Base-by-base conservation (phyloP, 352 stramenopile species). In the Phytophthora sp. region DNA sequence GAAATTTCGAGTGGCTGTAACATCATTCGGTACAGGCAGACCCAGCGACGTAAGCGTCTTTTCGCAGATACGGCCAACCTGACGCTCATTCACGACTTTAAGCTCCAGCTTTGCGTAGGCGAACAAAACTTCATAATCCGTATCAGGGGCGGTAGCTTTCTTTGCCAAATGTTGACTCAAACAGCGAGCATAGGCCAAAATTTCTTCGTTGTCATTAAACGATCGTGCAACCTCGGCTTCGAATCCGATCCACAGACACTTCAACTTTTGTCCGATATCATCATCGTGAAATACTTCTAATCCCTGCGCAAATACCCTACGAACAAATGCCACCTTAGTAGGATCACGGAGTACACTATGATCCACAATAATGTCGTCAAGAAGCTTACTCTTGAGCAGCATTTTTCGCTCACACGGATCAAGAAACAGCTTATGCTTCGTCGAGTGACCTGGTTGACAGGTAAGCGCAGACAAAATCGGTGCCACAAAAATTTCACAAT, bases 41-140 rank as follows among this genome's bases (percentile, higher is more conserved):
- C 41, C 42, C 3, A 86, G 50, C 20, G 73, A 78, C 23, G 38
- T 46, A 4, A 91, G 26, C 15, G 73, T 87, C 41, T 77, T 92
- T 18, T 84, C 77, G 23, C 79, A 91, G 12, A 89, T 79, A 10
- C 82, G 80, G 27, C 56, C 54, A 15, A 81, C 62, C 45, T 88
- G 76, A 7, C 71, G 74, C 1, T 60, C 34, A 32, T 89, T 86
- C 13, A 71, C 62, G 13, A 84, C n/a, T 9, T 49, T 54, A 18
- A 74, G 55, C 42, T 93, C 84, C 13, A 89, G 27, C 23, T 78
- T 67, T 6, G 82, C 79, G 42, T 94, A 91, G 10, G 76, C 66
- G 42, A 66, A 72, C 51, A 90, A 58, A 39, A 78, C 62, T 21
- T 48, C 26, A 45, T 74, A 62, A 42, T 76, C 60, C 20, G 41